Evolutionary conservation across 805 yeast species (phyloP).

Genomic region (Wickerhamomyces strasburgensis): DNA sequence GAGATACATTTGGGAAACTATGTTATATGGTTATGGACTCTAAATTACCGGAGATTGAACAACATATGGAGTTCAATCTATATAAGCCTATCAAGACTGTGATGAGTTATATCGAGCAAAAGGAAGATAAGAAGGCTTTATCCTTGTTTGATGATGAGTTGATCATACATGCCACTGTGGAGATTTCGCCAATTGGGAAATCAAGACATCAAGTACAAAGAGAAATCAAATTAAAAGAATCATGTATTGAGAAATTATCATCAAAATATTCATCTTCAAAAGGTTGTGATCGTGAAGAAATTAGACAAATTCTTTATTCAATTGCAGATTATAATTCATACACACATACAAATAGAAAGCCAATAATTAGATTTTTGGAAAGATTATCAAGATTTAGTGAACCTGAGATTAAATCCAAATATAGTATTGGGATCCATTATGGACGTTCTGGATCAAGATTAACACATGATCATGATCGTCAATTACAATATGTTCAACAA

Average conservation of each 20-base stretch:
- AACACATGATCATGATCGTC: conserved; percentile 69
- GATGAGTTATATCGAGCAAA: conserved; percentile 38
- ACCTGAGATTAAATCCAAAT: conserved; percentile 36
- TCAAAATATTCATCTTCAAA: conserved; percentile 37
- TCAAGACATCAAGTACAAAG: conserved; percentile 48
- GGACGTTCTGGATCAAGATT: conserved; percentile 68
- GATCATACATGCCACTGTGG: conserved; percentile 60
- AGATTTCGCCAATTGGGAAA: conserved; percentile 56
- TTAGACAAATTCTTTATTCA: conserved; percentile 69
- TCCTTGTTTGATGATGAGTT: conserved; percentile 52
- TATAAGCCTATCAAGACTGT: conserved; percentile 71
- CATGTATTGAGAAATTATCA: conserved; percentile 60
- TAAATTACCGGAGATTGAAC: conserved; percentile 61
- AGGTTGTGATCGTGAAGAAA: conserved; percentile 51
- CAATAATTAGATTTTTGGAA: conserved; percentile 58
- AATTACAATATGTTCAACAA: conserved; percentile 69
- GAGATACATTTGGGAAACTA: conserved; percentile 72
- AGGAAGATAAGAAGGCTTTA: conserved; percentile 32
- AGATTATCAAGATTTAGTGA: conserved; percentile 44
- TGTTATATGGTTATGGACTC: conserved; percentile 88
- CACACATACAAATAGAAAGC: conserved; percentile 60
- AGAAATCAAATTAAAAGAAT: conserved; percentile 61
- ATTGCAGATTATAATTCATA: conserved; percentile 77
- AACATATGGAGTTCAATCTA: conserved; percentile 69
- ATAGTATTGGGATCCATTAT: conserved; percentile 55